These are phyloP conservation scores for Ophioceras dolichostomum DNA, from an alignment of 2,329 filamentous ascomycete species.

Conservation along the genomic window DNA sequence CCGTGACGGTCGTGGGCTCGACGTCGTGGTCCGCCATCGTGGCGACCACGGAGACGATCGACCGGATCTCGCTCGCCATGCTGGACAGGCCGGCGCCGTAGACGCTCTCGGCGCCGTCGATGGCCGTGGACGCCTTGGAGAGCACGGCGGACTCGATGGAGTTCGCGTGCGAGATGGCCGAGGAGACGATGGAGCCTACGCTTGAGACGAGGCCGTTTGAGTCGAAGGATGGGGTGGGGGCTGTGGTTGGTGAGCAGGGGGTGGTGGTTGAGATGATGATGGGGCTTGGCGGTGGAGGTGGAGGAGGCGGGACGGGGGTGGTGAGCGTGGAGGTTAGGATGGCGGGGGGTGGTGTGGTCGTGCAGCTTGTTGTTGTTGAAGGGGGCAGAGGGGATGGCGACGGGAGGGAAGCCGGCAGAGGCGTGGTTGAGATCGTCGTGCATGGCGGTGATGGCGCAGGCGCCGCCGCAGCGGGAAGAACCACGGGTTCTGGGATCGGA, in stretches of 20 bases:
- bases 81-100: conserved; percentile 1
- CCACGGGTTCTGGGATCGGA: not conserved
- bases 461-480: not conserved
- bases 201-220: not conserved
- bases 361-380: too few relatives aligned
- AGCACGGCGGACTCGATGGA: conserved; percentile 1
- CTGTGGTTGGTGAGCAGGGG: not conserved
- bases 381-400: too few relatives aligned
- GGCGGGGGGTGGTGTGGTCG: not conserved
- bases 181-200: conserved; percentile 1
- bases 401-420: too few relatives aligned
- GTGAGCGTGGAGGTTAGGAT: not conserved
- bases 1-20: not conserved
- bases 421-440: too few relatives aligned
- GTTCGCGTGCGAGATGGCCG: conserved; percentile 1
- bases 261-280: too few relatives aligned
- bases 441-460: not conserved
- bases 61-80: conserved; percentile 2
- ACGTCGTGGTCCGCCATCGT: not conserved
- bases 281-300: not conserved
- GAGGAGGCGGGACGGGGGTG: not conserved
- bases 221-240: not conserved
- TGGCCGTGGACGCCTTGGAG: not conserved
- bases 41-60: conserved; percentile 2
- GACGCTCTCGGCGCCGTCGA: conserved; percentile 1